Evolutionary conservation across 306 rosid species (phyloP).

Genomic region (Benincasa hispida): DNA sequence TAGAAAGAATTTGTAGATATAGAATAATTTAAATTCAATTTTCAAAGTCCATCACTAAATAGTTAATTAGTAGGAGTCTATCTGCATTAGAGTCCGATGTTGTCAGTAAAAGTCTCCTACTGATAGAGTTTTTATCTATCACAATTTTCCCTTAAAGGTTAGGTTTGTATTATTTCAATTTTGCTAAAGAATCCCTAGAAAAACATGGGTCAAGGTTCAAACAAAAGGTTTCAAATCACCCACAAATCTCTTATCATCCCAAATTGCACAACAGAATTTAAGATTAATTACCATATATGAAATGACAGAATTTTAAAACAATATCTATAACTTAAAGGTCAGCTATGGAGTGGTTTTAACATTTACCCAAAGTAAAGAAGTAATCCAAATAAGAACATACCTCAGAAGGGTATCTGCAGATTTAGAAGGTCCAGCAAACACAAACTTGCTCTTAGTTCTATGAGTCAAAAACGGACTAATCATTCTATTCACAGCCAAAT

Average conservation of each 20-base stretch:
- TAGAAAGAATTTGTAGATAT: too few relatives aligned
- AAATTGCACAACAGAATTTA: neutral
- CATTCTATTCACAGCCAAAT: constrained; percentile 54
- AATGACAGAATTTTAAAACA: neutral
- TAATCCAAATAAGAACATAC: constrained; percentile 8
- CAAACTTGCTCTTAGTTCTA: constrained; percentile 62
- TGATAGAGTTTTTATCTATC: too few relatives aligned
- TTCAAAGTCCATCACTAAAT: too few relatives aligned
- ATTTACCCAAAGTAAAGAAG: neutral
- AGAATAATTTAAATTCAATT: too few relatives aligned
- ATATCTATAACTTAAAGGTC: neutral
- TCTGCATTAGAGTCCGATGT: too few relatives aligned
- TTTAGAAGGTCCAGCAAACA: constrained; percentile 60
- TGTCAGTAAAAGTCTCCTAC: too few relatives aligned
- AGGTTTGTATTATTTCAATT: too few relatives aligned
- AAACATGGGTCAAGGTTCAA: too few relatives aligned
- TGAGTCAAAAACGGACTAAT: constrained; percentile 62
- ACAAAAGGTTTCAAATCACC: neutral
- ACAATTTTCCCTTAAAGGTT: too few relatives aligned
- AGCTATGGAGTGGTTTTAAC: neutral
- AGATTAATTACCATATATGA: too few relatives aligned
- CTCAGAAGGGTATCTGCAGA: constrained; percentile 46
- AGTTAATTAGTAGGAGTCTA: too few relatives aligned
- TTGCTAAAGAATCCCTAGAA: too few relatives aligned
- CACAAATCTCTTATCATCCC: neutral